Percentiles rank a stretch among this genome's conserved stretches.
These are phyloP conservation scores for Amphichorda felina DNA, from an alignment of 2,329 filamentous ascomycete genomes.

Conservation along the genomic window DNA sequence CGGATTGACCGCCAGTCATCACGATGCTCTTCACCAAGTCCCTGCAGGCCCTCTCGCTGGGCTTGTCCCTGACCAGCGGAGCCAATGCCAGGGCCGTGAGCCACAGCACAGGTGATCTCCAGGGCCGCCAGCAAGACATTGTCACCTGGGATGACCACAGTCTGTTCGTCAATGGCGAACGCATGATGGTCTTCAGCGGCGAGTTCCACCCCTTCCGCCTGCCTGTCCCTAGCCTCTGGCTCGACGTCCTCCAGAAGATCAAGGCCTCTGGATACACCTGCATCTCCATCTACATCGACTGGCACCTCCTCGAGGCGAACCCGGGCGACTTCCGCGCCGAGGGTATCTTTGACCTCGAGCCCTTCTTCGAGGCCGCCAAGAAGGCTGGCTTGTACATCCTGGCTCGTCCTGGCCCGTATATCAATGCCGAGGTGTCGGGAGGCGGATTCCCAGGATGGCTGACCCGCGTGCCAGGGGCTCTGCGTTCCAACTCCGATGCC, in stretches of 20 bases:
- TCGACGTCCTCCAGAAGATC: slow-evolving; percentile 74
- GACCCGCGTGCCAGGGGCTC: slow-evolving; percentile 49
- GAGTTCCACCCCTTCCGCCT: slow-evolving; percentile 59
- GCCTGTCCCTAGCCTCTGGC: slow-evolving; percentile 35
- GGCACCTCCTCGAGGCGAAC: slow-evolving; percentile 66
- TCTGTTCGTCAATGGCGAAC: slow-evolving; percentile 56
- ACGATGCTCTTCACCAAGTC: slow-evolving; percentile 5
- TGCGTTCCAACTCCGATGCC: slow-evolving; percentile 49
- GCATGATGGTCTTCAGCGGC: slow-evolving; percentile 59
- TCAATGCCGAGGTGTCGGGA: slow-evolving; percentile 66
- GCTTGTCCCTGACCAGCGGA: slow-evolving; percentile 3
- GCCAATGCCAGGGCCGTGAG: background rate
- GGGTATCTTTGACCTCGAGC: slow-evolving; percentile 60
- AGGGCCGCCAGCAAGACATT: slow-evolving; percentile 10
- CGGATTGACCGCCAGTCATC: background rate
- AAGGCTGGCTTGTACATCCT: slow-evolving; percentile 67
- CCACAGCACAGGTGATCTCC: background rate
- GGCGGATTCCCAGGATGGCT: slow-evolving; percentile 78
- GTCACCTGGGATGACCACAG: slow-evolving; percentile 65
- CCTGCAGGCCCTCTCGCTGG: slow-evolving; percentile 4
- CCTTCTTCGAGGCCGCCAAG: slow-evolving; percentile 65
- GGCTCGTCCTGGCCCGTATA: slow-evolving; percentile 60
- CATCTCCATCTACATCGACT: slow-evolving; percentile 70
- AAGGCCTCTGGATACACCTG: slow-evolving; percentile 70
- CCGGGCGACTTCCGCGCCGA: slow-evolving; percentile 57